Evolutionary conservation across 768 basidiomycete species (phyloP), one percentile per base, ranked within the genome.

Genomic region (Suillus hirtellus): DNA sequence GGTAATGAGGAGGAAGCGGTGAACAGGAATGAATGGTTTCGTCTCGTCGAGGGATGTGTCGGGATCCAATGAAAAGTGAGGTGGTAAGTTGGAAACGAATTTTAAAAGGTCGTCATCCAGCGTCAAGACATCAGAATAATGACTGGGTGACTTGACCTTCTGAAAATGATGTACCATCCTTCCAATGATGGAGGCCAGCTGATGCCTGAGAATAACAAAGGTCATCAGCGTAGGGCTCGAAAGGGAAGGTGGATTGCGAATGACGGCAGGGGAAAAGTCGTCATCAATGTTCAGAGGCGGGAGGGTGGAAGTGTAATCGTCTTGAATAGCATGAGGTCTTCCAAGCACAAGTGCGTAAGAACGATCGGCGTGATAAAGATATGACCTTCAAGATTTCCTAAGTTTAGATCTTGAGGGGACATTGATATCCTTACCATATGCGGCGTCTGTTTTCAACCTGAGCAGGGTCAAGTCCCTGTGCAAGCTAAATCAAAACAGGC

Each of bases 111-210:
- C 92, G 37, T 93, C 92, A 69, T 97, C 95, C 35, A 97, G 81
- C 1, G 82, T 77, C 50, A 90, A 73, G 43, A 95, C 92, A 72
- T 96, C 94, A 34, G 86, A 83, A 74, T 96, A 96, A 68, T 91
- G 91, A 62, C 87, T 88, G 63, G 81, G 85, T 27, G 86, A 85
- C 50, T 87, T 84, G 40, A 95, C 87, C 77, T 90, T 89, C 73
- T 96, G 95, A 76, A 95, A 96, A 77, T 96, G 93, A 69, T 95
- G 92, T 46, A 93, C 92, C 71, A 97, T 93, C 38, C 88, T 88
- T 17, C 94, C 95, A 64, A 96, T 95, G 64, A 96, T 90, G 43
- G 82, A 79, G 37, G 93, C 92, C 21, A 97, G 82, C 38, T 86
- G 84, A 69, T 95, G 90, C 46, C 95, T 82, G 34, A 97, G 81